phyloP scores from a whole-genome alignment of 257 asterid species.

The Solanum clarkiae region DNA sequence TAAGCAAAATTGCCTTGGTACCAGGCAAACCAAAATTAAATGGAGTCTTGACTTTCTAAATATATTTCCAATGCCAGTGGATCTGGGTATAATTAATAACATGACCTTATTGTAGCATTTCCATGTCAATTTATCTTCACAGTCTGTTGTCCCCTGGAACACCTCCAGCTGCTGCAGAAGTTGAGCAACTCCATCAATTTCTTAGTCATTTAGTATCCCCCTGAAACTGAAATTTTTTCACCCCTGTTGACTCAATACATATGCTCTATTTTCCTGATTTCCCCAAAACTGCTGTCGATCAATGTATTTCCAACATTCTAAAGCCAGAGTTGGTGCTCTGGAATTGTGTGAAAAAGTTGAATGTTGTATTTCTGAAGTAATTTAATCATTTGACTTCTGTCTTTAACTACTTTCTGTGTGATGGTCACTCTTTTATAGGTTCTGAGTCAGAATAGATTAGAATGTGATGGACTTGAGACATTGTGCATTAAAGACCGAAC shows the following conservation, averaged over 20 bases:
- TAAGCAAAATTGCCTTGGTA: not conserved
- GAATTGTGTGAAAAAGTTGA: not conserved
- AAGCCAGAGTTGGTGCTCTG: not conserved
- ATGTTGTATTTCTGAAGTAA: not conserved
- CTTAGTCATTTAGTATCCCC: not conserved
- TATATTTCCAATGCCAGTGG: not conserved
- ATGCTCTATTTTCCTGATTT: not conserved
- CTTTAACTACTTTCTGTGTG: not conserved
- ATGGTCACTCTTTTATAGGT: conserved; percentile 33
- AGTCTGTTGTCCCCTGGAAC: not conserved
- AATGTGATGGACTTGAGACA: conserved; percentile 53
- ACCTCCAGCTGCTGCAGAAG: not conserved
- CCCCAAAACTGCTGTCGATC: not conserved
- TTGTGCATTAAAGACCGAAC: conserved; percentile 59
- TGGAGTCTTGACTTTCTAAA: not conserved
- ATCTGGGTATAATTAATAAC: not conserved
- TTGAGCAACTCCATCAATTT: not conserved
- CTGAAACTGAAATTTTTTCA: not conserved
- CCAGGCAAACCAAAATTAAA: not conserved
- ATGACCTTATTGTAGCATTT: not conserved
- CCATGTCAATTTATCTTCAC: not conserved
- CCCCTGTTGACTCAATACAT: not conserved
- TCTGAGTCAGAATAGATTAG: conserved; percentile 54
- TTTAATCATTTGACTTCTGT: not conserved
- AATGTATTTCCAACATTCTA: not conserved